phyloP scores from a whole-genome alignment of 2,329 filamentous ascomycete genomes.

The Thelonectria discophora region DNA sequence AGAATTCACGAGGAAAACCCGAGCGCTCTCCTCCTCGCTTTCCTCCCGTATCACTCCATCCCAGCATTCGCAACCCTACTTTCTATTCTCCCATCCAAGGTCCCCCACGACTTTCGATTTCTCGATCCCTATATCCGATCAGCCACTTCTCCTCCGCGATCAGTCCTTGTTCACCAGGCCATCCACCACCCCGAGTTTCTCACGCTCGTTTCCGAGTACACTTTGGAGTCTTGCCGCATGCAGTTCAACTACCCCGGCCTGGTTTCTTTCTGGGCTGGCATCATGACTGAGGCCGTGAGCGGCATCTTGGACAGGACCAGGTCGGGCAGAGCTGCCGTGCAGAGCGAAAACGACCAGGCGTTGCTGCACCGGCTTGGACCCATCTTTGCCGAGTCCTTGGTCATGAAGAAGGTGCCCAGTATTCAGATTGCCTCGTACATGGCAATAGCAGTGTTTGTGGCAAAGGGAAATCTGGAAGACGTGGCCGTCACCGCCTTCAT shows the following conservation, averaged over 20 bases:
- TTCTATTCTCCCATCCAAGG: constrained; percentile 80
- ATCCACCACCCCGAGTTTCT: constrained; percentile 82
- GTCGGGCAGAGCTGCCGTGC: constrained; percentile 78
- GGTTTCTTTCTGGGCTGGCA: constrained; percentile 89
- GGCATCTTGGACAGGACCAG: constrained; percentile 80
- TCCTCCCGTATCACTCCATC: constrained; percentile 90
- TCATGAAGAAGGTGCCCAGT: constrained; percentile 78
- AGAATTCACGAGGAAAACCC: constrained; percentile 95
- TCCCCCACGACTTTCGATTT: constrained; percentile 83
- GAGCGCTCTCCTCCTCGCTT: constrained; percentile 78
- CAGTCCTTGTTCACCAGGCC: constrained; percentile 84
- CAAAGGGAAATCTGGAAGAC: constrained; percentile 83
- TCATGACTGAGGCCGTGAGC: constrained; percentile 85
- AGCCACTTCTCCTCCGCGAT: constrained; percentile 77
- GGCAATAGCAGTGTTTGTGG: constrained; percentile 84
- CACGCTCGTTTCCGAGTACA: constrained; percentile 78
- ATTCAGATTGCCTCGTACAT: constrained; percentile 91
- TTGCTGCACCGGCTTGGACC: constrained; percentile 73
- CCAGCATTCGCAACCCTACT: constrained; percentile 86
- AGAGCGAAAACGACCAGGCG: constrained; percentile 83
- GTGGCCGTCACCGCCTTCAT: constrained; percentile 85
- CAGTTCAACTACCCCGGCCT: constrained; percentile 80
- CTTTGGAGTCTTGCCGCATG: constrained; percentile 75
- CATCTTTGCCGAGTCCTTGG: constrained; percentile 79
- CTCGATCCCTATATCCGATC: constrained; percentile 86